Evolutionary conservation across 2,329 filamentous ascomycete genomes (phyloP), one percentile per base, ranked within the genome.

Genomic region (Penicillium nordicum): DNA sequence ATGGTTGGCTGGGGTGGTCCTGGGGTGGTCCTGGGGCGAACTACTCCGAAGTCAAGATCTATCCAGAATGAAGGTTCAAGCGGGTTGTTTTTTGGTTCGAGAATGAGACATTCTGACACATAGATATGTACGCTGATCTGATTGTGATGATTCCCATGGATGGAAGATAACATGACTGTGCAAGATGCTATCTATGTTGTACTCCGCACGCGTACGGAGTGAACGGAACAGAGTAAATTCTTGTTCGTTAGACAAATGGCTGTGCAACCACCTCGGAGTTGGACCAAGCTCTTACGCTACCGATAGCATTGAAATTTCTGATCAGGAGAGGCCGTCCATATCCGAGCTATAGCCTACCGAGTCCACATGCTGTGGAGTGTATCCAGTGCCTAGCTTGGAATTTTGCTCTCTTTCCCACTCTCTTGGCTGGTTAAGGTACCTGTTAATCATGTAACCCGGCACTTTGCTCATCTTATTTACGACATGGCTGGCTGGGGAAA

Each of bases 21-120:
- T 18, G 18, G 18, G 9, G 23, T n/a, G 23, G 23, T 43, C 23
- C 30, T 27, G 4, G 32, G 18, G 16, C 21, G 18, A 55, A 16
- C 18, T 23, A 45, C 30, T 32, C 30, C 30, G 11, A 12, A 32
- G 11, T 14, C 11, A 32, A 12, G 30, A 32, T 32, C 30, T 12
- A 12, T 12, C 11, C 11, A 12, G 11, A 11, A 11, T 32, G 12
- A 32, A 12, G 5, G 11, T 6, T 27, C 29, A 32, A 34, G 12
- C 16, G 14, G 18, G 4, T 12, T 14, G 4, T 5, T 30, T 44
- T 34, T 34, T 40, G 16, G 27, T 50, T 18, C n/a, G 27, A 46
- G 12, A 6, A 34, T 55, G 53, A 55, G 53, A 52, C 53, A 55
- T 55, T 21, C 14, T 41, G 53, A 40, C 40, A 52, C 21, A 40